Conservation (phyloP, 2,329 filamentous ascomycete species). For the Rhynchosporium graminicola region DNA sequence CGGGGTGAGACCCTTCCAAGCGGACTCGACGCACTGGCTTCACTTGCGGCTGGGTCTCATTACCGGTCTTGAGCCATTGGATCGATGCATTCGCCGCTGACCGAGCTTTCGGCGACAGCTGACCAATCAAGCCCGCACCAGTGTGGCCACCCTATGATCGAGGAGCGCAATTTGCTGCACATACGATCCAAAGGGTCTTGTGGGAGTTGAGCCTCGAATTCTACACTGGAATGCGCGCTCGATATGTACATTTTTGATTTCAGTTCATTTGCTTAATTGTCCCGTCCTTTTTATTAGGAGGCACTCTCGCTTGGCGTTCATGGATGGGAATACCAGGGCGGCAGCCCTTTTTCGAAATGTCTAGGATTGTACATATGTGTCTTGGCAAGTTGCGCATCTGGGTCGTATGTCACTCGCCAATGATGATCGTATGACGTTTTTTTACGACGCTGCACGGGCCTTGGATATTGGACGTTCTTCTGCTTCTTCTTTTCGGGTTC, state of each 20-base stretch:
- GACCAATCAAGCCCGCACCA: not conserved
- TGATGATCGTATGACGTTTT: not conserved
- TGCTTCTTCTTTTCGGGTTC: too few relatives aligned
- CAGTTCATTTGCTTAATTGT: not conserved
- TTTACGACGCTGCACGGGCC: constrained; percentile 2
- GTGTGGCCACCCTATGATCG: not conserved
- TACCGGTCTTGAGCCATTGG: constrained; percentile 7
- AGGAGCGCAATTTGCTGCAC: not conserved
- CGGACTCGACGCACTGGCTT: constrained; percentile 23
- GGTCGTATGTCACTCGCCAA: not conserved
- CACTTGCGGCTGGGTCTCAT: constrained; percentile 21
- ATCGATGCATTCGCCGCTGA: not conserved
- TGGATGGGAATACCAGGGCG: constrained; percentile 53
- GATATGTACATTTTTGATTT: not conserved
- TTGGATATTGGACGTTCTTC: not conserved
- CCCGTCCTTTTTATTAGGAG: not conserved
- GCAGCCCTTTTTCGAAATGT: constrained; percentile 44
- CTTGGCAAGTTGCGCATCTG: too few relatives aligned
- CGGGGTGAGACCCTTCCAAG: constrained; percentile 5
- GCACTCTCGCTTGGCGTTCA: constrained; percentile 11
- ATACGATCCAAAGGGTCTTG: not conserved
- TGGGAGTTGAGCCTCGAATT: too few relatives aligned
- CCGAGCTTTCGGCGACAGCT: not conserved
- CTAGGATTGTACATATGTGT: not conserved
- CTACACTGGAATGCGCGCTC: not conserved